Evolutionary conservation across 1,284 basidiomycete genomes (phyloP).

Genomic region (Cryptococcus sp.): DNA sequence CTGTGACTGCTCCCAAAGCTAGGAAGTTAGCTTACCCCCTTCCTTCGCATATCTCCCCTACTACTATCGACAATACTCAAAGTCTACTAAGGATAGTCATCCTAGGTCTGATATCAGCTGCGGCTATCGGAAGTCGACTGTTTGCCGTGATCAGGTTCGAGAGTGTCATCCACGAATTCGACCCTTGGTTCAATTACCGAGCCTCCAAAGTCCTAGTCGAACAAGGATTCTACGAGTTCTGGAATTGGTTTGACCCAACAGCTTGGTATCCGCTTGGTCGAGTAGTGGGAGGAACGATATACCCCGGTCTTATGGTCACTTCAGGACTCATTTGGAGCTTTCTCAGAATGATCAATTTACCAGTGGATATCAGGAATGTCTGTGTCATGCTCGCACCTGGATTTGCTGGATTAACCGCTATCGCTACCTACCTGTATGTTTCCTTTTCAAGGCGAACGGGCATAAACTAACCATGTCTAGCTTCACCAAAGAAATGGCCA

Average conservation of each 20-base stretch:
- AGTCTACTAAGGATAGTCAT: slow-evolving; percentile 81
- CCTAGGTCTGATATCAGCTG: slow-evolving; percentile 79
- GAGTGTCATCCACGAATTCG: slow-evolving; percentile 98
- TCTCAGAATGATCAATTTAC: slow-evolving; percentile 81
- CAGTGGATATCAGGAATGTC: slow-evolving; percentile 95
- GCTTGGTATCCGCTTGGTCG: slow-evolving; percentile 99
- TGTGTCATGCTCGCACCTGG: slow-evolving; percentile 96
- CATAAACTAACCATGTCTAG: slow-evolving; percentile 47
- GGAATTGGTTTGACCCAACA: slow-evolving; percentile 99
- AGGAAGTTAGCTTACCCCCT: slow-evolving; percentile 39
- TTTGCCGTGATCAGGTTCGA: slow-evolving; percentile 99
- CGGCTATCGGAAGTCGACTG: slow-evolving; percentile 89
- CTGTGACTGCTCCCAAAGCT: not conserved
- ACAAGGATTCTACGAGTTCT: slow-evolving; percentile 97
- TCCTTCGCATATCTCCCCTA: slow-evolving; percentile 45
- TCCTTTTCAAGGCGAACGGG: no score
- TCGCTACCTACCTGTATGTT: slow-evolving; percentile 88
- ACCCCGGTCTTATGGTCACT: slow-evolving; percentile 96
- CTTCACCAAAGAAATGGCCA: slow-evolving; percentile 92
- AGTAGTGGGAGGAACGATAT: slow-evolving; percentile 96
- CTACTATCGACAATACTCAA: slow-evolving; percentile 71
- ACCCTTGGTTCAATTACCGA: slow-evolving; percentile 97
- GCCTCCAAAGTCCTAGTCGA: slow-evolving; percentile 82
- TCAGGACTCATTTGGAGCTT: slow-evolving; percentile 93
- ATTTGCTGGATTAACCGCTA: slow-evolving; percentile 93